These are phyloP conservation scores for Selaginella tamariscina DNA, from an alignment of 75 land plant genomes.

Conservation along the genomic window DNA sequence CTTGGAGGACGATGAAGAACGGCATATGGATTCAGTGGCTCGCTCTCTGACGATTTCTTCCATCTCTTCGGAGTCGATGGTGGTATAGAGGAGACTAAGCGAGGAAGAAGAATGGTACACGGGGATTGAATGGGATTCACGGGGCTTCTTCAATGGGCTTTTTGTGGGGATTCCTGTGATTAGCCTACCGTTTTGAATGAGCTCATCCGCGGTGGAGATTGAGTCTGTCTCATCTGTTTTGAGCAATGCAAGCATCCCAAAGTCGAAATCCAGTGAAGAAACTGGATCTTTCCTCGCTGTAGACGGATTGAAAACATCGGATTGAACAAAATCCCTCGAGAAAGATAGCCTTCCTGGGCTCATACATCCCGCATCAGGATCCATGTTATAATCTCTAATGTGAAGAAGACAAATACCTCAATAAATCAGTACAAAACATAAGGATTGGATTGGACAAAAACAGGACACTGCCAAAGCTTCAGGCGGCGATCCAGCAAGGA, in stretches of 20 bases:
- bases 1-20: neutral
- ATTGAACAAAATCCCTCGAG: slow-evolving; percentile 9
- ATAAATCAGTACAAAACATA: too few relatives aligned
- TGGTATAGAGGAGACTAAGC: too few relatives aligned
- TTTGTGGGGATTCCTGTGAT: neutral
- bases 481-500: too few relatives aligned
- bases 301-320: neutral
- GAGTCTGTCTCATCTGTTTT: neutral
- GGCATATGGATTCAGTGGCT: neutral
- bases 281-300: neutral
- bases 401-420: too few relatives aligned
- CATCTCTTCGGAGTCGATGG: neutral
- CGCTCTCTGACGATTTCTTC: neutral
- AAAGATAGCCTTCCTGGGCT: slow-evolving; percentile 11
- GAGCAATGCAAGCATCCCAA: slow-evolving; percentile 1
- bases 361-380: too few relatives aligned
- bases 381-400: too few relatives aligned
- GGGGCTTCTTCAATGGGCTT: neutral
- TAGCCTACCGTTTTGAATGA: slow-evolving; percentile 3
- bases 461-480: too few relatives aligned
- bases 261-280: slow-evolving; percentile 1
- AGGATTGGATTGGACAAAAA: too few relatives aligned
- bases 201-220: neutral
- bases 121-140: neutral
- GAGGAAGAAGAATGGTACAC: neutral